Evolutionary conservation across 2,329 filamentous ascomycete species (phyloP), one percentile per base, ranked within the genome.

Genomic region (Pseudogymnoascus sp.): DNA sequence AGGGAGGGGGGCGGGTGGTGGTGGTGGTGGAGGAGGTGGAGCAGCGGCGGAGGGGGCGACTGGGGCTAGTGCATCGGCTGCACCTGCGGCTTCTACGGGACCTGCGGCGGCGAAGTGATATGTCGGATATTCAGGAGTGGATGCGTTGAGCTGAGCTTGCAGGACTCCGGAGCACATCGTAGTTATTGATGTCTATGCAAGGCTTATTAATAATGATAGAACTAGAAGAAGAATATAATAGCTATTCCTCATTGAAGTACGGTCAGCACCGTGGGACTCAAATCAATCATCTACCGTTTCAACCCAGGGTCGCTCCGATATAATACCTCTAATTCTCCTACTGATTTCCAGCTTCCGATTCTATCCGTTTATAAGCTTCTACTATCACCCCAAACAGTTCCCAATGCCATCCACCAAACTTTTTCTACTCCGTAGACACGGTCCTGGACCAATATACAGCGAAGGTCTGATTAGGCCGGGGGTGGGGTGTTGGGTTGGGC

Each of bases 91-190:
- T 12, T 69, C 71, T 35, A 68, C 68, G 16, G 69, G 69, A 59
- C 69, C 71, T 56, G 64, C 69, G 8, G 16, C 40, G 56, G 60
- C 59, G 21, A 72, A 72, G 66, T 68, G 63, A 69, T 33, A 10
- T 35, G 21, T 18, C 4, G 8, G 18, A 4, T 10, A 23, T 23
- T 47, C 42, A 23, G 21, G 21, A 21, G 18, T 14, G 21, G 42
- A 6, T 14, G 42, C 2, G 42, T 14, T 47, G 42, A 11, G 42
- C 14, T 47, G 18, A 23, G 42, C 10, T 7, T 11, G 11, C 5
- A 3, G 42, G 21, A 23, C 42, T 18, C 6, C 11, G 10, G 1
- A 11, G 10, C 16, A 47, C 16, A 18, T 42, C 1, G 3, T 42
- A 4, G 16, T 42, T 7, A 8, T 47, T 14, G 21, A 23, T 47